A percentile compares a stretch with the other conserved stretches of the same genome.
Evolutionary conservation across 805 yeast species (phyloP).

Genomic region (Kodamaea kakaduensis): DNA sequence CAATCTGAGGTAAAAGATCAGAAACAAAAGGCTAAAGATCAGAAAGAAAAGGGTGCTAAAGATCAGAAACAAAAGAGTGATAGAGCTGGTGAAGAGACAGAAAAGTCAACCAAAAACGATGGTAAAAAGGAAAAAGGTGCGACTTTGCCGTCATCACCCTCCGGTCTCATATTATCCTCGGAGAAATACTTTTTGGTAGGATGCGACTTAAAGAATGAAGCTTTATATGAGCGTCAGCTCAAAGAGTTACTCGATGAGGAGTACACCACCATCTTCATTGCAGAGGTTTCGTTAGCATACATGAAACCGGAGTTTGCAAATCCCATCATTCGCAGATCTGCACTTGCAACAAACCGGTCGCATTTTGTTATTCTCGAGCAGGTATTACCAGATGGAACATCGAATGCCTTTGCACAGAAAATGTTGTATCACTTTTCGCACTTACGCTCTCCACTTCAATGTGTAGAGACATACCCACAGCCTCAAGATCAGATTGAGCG

Average conservation of each 20-base stretch:
- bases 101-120: too few species aligned
- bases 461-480: constrained; percentile 56
- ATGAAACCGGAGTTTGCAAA: constrained; percentile 69
- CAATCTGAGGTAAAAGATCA: neutral
- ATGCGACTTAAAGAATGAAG: constrained; percentile 57
- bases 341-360: constrained; percentile 41
- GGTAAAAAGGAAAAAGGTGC: too few species aligned
- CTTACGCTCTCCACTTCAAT: constrained; percentile 63
- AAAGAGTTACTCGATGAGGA: constrained; percentile 21
- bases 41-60: neutral
- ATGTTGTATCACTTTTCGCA: constrained; percentile 71
- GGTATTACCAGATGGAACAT: constrained; percentile 56
- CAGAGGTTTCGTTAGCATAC: constrained; percentile 81
- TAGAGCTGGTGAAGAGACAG: too few species aligned
- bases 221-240: constrained; percentile 33
- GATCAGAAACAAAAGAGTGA: constrained; percentile 8
- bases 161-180: constrained; percentile 29
- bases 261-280: constrained; percentile 58
- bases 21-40: neutral
- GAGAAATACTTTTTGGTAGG: constrained; percentile 54
- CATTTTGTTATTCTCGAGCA: constrained; percentile 72
- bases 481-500: constrained; percentile 46
- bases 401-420: constrained; percentile 66
- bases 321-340: constrained; percentile 48
- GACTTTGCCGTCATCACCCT: neutral